phyloP scores from a whole-genome alignment of 768 basidiomycete genomes.

The Tephrocybe rancida region DNA sequence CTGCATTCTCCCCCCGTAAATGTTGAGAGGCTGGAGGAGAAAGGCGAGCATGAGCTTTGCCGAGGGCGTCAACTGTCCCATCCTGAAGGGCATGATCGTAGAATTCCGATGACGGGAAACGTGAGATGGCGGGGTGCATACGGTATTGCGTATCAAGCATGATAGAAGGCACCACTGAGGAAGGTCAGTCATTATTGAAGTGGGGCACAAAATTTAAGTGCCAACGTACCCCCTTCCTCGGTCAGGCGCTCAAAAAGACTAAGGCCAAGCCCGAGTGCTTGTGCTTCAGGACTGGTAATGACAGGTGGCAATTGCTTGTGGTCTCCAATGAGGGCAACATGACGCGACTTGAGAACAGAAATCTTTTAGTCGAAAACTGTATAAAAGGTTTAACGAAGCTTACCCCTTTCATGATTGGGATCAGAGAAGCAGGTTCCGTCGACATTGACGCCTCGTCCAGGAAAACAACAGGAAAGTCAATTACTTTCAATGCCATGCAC shows the following conservation, averaged over 20 bases:
- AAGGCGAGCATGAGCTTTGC: constrained; percentile 52
- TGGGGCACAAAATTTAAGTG: background rate
- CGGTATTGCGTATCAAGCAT: constrained; percentile 96
- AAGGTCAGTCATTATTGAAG: background rate
- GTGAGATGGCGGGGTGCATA: constrained; percentile 91
- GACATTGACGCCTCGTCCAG: constrained; percentile 97
- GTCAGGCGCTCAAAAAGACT: constrained; percentile 91
- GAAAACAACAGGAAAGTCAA: constrained; percentile 93
- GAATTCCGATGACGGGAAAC: constrained; percentile 84
- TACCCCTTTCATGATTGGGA: constrained; percentile 94
- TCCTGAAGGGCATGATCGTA: constrained; percentile 73
- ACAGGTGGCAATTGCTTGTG: constrained; percentile 95
- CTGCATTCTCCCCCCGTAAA: constrained; percentile 40
- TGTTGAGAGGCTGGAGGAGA: constrained; percentile 65
- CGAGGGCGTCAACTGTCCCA: constrained; percentile 65
- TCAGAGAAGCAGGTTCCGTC: constrained; percentile 88
- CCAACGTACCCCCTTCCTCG: constrained; percentile 71
- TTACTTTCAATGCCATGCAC: constrained; percentile 59
- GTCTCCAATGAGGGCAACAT: constrained; percentile 92
- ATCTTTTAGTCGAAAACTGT: constrained; percentile 8
- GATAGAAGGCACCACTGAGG: constrained; percentile 77
- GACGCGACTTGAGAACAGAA: constrained; percentile 57
- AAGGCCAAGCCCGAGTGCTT: constrained; percentile 68
- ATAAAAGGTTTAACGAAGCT: too few species aligned
- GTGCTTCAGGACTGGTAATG: constrained; percentile 77